Evolutionary conservation across 139 green algal species (phyloP), one percentile per base, ranked within the genome.

Genomic region (Nannochloris sp.): DNA sequence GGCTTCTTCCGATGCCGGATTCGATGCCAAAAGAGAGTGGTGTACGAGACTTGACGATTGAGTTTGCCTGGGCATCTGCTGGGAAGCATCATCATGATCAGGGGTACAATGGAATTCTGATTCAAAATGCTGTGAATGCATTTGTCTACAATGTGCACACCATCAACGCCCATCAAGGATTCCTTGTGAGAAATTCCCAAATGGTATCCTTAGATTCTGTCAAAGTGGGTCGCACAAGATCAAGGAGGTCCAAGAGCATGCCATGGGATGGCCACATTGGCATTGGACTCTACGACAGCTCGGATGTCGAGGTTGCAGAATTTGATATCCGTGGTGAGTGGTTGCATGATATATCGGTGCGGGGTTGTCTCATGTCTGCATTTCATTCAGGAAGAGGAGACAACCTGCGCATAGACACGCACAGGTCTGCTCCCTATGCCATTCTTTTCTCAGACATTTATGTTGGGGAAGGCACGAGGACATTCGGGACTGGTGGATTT

Each of bases 401-500:
- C 56, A 64, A 56, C 43, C 21, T 51, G 8, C 19, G 23, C 5
- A 57, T 64, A 57, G 40, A 56, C 56, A 31, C 57, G 7, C 57
- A 50, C 8, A 27, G 57, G 5, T 64, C 57, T 49, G 40, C 43
- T 27, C 57, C 57, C 15, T 64, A 58, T 58, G 50, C 50, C 15
- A 58, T 31, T 8, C 57, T 64, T 58, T 64, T 31, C 25, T 50
- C 46, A n/a, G 25, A 69, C 29, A 61, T 69, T 23, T 12, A 60
- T 34, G 21, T 69, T 19, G 62, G 62, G 27, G 9, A 53, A n/a
- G 48, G 48, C 3, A 14, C 5, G 15, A 43, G 27, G 4, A 7
- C 44, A 11, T 63, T 61, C 15, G 50, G 46, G 12, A 69, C 51
- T 24, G 62, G 36, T n/a, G 25, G 51, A n/a, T 24, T 46, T 29